Evolutionary conservation across 441 rosid species (phyloP).

Genomic region (Croton laevigatus): DNA sequence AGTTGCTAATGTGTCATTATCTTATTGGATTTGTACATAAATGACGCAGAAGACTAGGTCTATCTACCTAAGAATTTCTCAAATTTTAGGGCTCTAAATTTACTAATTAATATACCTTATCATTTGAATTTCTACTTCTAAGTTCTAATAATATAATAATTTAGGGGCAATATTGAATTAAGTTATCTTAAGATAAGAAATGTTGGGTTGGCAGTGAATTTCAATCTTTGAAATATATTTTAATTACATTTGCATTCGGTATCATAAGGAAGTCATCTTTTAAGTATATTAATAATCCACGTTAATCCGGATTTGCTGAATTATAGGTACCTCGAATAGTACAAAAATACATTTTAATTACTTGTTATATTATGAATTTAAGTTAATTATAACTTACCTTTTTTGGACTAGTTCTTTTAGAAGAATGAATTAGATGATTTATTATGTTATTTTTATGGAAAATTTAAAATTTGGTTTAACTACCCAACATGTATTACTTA

Average conservation of each 20-base stretch:
- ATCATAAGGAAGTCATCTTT: too few relatives aligned
- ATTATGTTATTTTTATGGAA: slow-evolving; percentile 1
- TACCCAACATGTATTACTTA: neutral
- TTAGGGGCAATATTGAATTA: neutral
- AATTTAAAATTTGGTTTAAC: slow-evolving; percentile 9
- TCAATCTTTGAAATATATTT: slow-evolving; percentile 6
- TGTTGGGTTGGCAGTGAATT: slow-evolving; percentile 9
- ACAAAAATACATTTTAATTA: neutral
- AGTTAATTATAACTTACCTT: slow-evolving; percentile 3
- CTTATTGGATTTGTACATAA: too few relatives aligned
- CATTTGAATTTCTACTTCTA: neutral
- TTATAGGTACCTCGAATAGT: too few relatives aligned
- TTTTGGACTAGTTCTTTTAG: neutral
- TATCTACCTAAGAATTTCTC: too few relatives aligned
- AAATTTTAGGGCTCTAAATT: neutral
- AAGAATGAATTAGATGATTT: slow-evolving; percentile 8
- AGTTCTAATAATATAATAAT: neutral
- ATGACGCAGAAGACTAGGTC: too few relatives aligned
- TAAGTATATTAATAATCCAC: too few relatives aligned
- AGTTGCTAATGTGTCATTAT: too few relatives aligned
- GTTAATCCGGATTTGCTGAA: too few relatives aligned
- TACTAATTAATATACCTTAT: neutral
- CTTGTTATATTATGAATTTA: slow-evolving; percentile 14
- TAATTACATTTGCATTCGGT: too few relatives aligned
- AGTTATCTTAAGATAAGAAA: slow-evolving; percentile 6